Percentiles rank a stretch among this genome's conserved stretches.
phyloP scores from a whole-genome alignment of 192 early-diverging fungal genomes.

The Spinellus fusiger region DNA sequence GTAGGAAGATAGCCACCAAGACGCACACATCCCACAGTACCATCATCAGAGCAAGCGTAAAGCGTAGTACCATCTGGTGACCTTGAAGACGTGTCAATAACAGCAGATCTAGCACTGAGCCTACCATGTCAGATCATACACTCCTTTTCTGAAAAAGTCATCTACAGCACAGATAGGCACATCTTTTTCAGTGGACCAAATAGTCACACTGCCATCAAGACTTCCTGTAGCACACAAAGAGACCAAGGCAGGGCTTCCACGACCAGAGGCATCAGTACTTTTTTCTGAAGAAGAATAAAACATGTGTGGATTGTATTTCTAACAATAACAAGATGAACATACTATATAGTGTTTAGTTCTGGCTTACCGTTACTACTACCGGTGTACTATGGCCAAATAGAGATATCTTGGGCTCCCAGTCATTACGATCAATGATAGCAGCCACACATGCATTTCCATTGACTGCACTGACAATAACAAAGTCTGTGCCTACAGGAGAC shows the following conservation, averaged over 20 bases:
- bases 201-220: constrained; percentile 79
- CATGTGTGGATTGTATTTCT: constrained; percentile 74
- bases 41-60: constrained; percentile 88
- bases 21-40: constrained; percentile 69
- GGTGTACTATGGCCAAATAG: constrained; percentile 86
- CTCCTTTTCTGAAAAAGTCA: constrained; percentile 75
- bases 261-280: too few relatives aligned
- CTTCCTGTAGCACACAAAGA: constrained; percentile 83
- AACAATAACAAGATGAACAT: constrained; percentile 13
- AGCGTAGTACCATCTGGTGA: constrained; percentile 67
- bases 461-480: constrained; percentile 88
- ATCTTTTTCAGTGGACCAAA: constrained; percentile 79
- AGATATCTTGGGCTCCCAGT: constrained; percentile 73
- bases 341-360: neutral
- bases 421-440: constrained; percentile 69
- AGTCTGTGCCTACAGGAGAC: constrained; percentile 93
- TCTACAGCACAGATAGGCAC: constrained; percentile 66
- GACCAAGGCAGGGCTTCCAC: constrained; percentile 33
- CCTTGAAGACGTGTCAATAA: constrained; percentile 35
- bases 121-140: constrained; percentile 86
- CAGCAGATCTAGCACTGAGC: neutral
- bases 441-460: constrained; percentile 74
- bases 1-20: constrained; percentile 69
- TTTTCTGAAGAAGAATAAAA: constrained; percentile 42
- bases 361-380: constrained; percentile 75